Evolutionary conservation across 495 filamentous ascomycete species (phyloP), one percentile per base, ranked within the genome.

Genomic region (Trichoderma erinaceum): DNA sequence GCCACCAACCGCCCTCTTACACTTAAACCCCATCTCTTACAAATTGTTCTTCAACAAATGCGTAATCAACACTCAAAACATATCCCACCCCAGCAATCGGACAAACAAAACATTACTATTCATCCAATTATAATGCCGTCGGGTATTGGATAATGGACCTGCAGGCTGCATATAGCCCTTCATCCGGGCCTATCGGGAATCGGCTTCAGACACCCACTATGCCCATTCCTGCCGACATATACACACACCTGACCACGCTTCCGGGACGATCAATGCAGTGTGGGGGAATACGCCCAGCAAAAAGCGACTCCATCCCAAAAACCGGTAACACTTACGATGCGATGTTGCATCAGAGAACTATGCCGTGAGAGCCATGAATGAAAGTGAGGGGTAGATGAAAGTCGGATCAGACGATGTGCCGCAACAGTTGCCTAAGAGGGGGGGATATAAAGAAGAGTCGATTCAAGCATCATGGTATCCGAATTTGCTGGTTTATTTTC

Each of bases 201-300:
- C 10, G 4, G 50, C n/a, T 56, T 23, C 4, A 10, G 21, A 38
- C 21, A 56, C 50, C 8, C n/a, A 13, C 44, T 6, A 48, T 48
- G 10, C n/a, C 44, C 10, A 46, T 11, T 2, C 10, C 10, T 48
- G 0, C 44, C 44, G 44, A n/a, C 35, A 38, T 38, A 38, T 38
- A 38, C 35, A 38, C 35, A 38, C 35, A 38, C 43, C 43, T 46
- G 18, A 18, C 43, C 43, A 16, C 18, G 43, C 43, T 18, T 2
- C 43, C 43, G 50, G 50, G 50, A 23, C 50, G 50, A 56, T 56
- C 50, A 25, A 56, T 38, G 35, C 50, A 56, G 7, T 56, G 50
- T 56, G 50, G 50, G 50, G 50, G n/a, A 48, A 48, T 38, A 7
- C 29, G 7, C 1, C n/a, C 50, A 56, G 50, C 21, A 16, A 56